These are phyloP conservation scores for Pseudogymnoascus sp. DNA, from an alignment of 2,329 filamentous ascomycete genomes.

Conservation along the genomic window DNA sequence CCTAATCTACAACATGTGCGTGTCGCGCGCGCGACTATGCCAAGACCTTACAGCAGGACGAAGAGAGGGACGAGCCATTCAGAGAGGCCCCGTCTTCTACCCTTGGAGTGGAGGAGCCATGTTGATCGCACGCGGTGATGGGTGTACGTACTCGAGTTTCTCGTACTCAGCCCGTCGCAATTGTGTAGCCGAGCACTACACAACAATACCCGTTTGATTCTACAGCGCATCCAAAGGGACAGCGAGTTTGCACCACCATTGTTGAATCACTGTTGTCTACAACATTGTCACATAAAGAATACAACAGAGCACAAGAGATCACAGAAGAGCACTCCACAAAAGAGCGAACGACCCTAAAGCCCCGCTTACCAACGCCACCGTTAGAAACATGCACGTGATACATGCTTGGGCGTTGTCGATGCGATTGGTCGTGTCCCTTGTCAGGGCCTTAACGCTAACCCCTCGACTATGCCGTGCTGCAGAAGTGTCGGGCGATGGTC, in stretches of 20 bases:
- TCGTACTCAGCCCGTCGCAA: not conserved
- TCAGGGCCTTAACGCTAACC: not conserved
- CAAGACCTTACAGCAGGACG: not conserved
- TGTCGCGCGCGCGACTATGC: not conserved
- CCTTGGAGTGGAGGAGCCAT: not conserved
- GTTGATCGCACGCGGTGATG: not conserved
- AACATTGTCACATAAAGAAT: not conserved
- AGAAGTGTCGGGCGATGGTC: conserved; percentile 4
- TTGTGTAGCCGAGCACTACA: not conserved
- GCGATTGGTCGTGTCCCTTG: not conserved
- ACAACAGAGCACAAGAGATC: not conserved
- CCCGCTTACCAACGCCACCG: not conserved
- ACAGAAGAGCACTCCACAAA: not conserved
- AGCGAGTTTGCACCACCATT: not conserved
- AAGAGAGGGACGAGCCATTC: not conserved
- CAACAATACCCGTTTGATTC: not conserved
- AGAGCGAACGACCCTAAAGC: not conserved
- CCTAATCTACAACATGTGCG: conserved; percentile 6
- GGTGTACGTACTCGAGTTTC: not conserved
- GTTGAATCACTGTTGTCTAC: not conserved
- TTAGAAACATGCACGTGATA: not conserved
- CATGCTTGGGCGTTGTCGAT: not conserved
- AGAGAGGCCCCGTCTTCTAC: not conserved
- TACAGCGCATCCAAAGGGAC: not conserved
- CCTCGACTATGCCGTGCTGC: not conserved